A percentile compares a stretch with the other conserved stretches of the same genome.
These are phyloP conservation scores for Phyllostachys edulis DNA, from an alignment of 176 grass and related monocot species.

Conservation along the genomic window DNA sequence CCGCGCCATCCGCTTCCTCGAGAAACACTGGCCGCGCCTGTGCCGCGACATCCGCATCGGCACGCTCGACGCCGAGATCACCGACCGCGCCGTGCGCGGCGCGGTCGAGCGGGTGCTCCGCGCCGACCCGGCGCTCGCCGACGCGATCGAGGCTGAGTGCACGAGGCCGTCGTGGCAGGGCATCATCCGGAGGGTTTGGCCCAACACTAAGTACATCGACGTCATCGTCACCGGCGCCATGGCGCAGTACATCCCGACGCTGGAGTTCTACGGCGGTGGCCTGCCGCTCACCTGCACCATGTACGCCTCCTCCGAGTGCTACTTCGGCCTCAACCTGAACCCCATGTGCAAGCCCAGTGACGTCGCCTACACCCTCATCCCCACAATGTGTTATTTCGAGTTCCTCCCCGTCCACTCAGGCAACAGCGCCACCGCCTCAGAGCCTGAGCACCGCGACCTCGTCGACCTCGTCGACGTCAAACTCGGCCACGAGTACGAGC, in stretches of 20 bases:
- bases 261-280: constrained; percentile 73
- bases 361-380: constrained; percentile 92
- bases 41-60: constrained; percentile 52
- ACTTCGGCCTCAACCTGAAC: constrained; percentile 86
- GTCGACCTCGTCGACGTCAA: constrained; percentile 59
- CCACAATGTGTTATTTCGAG: constrained; percentile 94
- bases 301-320: constrained; percentile 96
- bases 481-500: constrained; percentile 65
- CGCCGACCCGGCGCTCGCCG: constrained; percentile 54
- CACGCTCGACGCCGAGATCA: constrained; percentile 34
- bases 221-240: constrained; percentile 97
- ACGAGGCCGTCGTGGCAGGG: constrained; percentile 59
- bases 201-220: constrained; percentile 85
- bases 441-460: constrained; percentile 46
- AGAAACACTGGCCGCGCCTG: constrained; percentile 55
- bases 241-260: constrained; percentile 87
- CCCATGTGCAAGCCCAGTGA: constrained; percentile 87
- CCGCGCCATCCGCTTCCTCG: constrained; percentile 58
- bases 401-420: constrained; percentile 58
- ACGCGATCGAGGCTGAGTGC: constrained; percentile 63
- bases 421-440: not conserved
- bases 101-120: constrained; percentile 44
- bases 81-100: constrained; percentile 41
- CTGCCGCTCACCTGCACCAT: constrained; percentile 91
- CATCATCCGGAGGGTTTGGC: constrained; percentile 85